Evolutionary conservation across 768 basidiomycete genomes (phyloP), one percentile per base, ranked within the genome.

Genomic region (Lactarius tabidus): DNA sequence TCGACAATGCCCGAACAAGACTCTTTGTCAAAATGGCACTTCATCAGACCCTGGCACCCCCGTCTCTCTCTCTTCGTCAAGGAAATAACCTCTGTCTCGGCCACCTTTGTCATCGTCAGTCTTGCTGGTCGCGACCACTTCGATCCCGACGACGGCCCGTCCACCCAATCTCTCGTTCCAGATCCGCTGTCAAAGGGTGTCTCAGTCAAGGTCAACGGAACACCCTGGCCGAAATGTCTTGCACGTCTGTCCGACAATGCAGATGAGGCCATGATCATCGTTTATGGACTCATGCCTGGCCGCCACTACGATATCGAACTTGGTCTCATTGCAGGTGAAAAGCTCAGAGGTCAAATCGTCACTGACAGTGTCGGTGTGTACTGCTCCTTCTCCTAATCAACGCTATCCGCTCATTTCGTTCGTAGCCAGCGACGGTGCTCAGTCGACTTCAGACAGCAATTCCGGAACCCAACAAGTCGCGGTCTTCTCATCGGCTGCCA

Each of bases 291-390:
- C 54, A 84, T 90, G 79, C 94, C 93, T 4, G 91, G 91, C 2
- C 83, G 91, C 62, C 90, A 92, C 73, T 97, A 97, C 71, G 93
- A 97, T 71, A 87, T 97, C 59, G 91, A 94, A 71, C 78, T 97
- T 14, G 87, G 83, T 2, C 81, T 95, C 31, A 85, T 88, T 6
- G 85, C 85, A 10, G 81, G 81, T 29, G 79, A 84, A 28, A 66
- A 70, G n/a, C 77, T 89, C 28, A 79, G 84, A 43, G 82, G 81
- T 60, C 86, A 88, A 70, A 85, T 94, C 65, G 85, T 84, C 0
- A 90, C 90, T 0, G 87, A 87, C 73, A 82, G 82, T 83, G 70
- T 61, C 35, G 26, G 67, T 69, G 35, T 38, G 79, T 75, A 35
- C 28, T 59, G 9, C 43, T n/a, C 33, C 14, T 29, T n/a, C 9